A percentile compares a stretch with the other conserved stretches of the same genome.
Evolutionary conservation across 768 basidiomycete species (phyloP).

Genomic region (Boletus speciosus): DNA sequence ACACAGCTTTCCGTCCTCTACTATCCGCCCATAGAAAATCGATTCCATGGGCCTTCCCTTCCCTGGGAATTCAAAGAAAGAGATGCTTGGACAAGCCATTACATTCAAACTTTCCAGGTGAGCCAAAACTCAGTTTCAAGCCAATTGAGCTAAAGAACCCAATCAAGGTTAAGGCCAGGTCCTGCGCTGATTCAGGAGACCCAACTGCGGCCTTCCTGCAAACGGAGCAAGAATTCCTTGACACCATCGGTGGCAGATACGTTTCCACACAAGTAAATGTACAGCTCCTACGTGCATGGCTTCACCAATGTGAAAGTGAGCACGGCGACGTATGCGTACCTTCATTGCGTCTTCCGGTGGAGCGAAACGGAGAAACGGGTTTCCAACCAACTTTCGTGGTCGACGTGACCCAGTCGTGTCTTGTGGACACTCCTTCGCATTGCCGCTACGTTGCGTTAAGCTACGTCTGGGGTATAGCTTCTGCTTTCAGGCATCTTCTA

Average conservation of each 20-base stretch:
- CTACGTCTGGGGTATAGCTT: slow-evolving; percentile 19
- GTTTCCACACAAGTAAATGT: neutral
- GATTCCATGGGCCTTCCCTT: neutral
- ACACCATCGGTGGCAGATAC: slow-evolving; percentile 8
- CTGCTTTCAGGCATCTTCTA: slow-evolving; percentile 8
- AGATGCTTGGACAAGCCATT: neutral
- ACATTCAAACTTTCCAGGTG: slow-evolving; percentile 10
- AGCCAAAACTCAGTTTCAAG: neutral
- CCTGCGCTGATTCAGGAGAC: neutral
- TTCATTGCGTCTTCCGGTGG: neutral
- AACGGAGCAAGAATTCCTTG: slow-evolving; percentile 1
- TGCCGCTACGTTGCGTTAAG: slow-evolving; percentile 26
- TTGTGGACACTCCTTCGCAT: slow-evolving; percentile 13
- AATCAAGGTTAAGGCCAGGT: slow-evolving; percentile 6
- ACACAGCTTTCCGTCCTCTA: slow-evolving; percentile 6
- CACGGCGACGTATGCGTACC: slow-evolving; percentile 8
- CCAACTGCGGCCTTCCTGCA: neutral
- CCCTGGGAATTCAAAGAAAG: slow-evolving; percentile 9
- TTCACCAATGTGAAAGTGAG: slow-evolving; percentile 11
- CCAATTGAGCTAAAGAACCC: neutral
- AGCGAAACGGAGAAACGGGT: neutral
- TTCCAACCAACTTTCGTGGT: slow-evolving; percentile 12
- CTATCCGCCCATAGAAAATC: neutral
- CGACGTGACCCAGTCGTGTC: slow-evolving; percentile 13
- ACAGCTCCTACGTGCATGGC: slow-evolving; percentile 13